Base-by-base conservation (phyloP, 192 early-diverging fungal genomes). In the Backusella westeae region DNA sequence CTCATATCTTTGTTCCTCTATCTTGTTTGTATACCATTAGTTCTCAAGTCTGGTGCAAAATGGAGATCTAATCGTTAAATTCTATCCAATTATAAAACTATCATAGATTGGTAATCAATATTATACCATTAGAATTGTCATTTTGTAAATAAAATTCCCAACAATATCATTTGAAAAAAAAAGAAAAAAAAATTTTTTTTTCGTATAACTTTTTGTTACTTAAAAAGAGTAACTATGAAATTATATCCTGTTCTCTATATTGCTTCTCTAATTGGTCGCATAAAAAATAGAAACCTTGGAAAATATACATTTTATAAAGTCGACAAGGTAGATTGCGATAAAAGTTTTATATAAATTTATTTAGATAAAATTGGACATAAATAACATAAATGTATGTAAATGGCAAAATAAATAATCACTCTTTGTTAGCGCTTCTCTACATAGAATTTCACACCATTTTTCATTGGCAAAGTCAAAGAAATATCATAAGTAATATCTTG, bases 401-500 rank as follows among this genome's bases (percentile, higher is more conserved):
- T 49, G 5, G 17, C 2, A n/a, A 49, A 32, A 49, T 19, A 49
- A 49, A 49, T 6, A n/a, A 49, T 44, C 42, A 49, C 17, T 17
- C 17, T 17, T 1, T 17, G 15, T 67, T 67, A 68, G 42, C 78
- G 69, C 29, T 67, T 77, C 38, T 77, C 65, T n/a, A 81, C 79
- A 35, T 10, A 34, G 34, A 81, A 71, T 7, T 74, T 73, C 72
- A 81, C 32, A 12, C 80, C 80, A 52, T 77, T 26, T 36, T 77
- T 74, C 80, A 81, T 81, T 2, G 80, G 76, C 23, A 77, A 69
- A 21, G 80, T 81, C 4, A 81, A 44, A n/a, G 75, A 74, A 4
- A 69, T 32, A 7, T 42, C n/a, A 63, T 77, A 81, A 1, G 76
- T 81, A 21, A 81, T 71, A 34, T 77, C 34, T 49, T 81, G 80